Percentiles rank a stretch among this genome's conserved stretches.
These are phyloP conservation scores for Pyracantha coccinea DNA, from an alignment of 331 rosid species.

Conservation along the genomic window DNA sequence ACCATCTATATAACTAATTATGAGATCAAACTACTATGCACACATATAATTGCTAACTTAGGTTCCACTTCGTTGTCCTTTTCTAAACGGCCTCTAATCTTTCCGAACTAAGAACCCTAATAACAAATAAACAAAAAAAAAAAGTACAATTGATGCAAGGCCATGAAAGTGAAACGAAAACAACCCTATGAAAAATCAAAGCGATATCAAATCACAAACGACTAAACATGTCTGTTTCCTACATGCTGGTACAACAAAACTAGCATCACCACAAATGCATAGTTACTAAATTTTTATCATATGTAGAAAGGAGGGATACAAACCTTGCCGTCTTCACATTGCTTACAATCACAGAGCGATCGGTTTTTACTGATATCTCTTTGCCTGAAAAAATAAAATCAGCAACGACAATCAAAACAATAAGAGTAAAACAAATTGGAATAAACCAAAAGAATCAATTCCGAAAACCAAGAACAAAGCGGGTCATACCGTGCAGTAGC, in stretches of 20 bases:
- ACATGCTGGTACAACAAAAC: neutral
- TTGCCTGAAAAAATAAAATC: conserved; percentile 9
- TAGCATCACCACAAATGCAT: neutral
- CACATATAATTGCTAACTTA: neutral
- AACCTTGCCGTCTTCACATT: conserved; percentile 49
- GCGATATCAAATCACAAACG: neutral
- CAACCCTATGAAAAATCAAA: too few species aligned
- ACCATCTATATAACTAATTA: neutral
- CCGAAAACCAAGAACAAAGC: neutral
- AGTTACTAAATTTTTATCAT: neutral
- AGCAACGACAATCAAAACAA: neutral
- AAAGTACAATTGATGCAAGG: neutral
- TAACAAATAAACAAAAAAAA: neutral
- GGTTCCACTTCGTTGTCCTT: neutral
- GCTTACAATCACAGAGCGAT: conserved; percentile 39
- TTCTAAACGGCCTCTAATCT: neutral
- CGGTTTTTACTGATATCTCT: conserved; percentile 16
- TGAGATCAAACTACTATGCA: neutral
- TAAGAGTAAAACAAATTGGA: neutral
- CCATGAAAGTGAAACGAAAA: neutral
- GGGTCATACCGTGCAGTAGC: conserved; percentile 36
- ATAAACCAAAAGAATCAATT: neutral
- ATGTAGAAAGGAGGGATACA: conserved; percentile 6
- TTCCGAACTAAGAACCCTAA: neutral
- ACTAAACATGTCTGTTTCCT: neutral